phyloP scores from a whole-genome alignment of 768 basidiomycete species.

The Sarcodon aspratus region DNA sequence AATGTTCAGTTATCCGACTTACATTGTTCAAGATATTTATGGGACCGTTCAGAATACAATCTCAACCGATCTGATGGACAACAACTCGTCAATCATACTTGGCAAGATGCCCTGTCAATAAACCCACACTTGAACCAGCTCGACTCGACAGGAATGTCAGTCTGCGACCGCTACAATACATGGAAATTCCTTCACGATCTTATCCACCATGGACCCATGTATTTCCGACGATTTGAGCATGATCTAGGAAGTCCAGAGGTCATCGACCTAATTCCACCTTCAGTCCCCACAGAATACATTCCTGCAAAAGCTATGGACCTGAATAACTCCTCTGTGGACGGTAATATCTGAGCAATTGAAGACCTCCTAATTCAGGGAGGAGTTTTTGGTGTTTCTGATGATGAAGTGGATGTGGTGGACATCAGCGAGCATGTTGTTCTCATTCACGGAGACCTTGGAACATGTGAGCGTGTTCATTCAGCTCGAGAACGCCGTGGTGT shows the following conservation, averaged over 20 bases:
- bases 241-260: constrained; percentile 6
- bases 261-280: constrained; percentile 8
- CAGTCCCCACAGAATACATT: constrained; percentile 7
- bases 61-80: neutral
- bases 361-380: constrained; percentile 11
- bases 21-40: constrained; percentile 23
- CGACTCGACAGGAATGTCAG: neutral
- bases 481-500: constrained; percentile 7
- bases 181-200: constrained; percentile 19
- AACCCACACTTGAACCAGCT: neutral
- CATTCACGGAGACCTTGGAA: constrained; percentile 12
- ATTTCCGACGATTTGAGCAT: constrained; percentile 1
- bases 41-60: constrained; percentile 10
- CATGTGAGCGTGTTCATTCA: constrained; percentile 4
- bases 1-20: constrained; percentile 21
- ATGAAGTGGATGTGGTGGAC: neutral
- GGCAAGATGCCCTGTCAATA: neutral
- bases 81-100: neutral
- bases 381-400: constrained; percentile 3
- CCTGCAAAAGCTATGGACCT: constrained; percentile 12
- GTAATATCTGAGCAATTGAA: constrained; percentile 12
- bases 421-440: constrained; percentile 7
- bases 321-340: constrained; percentile 8
- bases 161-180: constrained; percentile 2
- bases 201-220: constrained; percentile 12